Base-by-base conservation (phyloP, 805 yeast species). In the Kodamaea sagamina region DNA sequence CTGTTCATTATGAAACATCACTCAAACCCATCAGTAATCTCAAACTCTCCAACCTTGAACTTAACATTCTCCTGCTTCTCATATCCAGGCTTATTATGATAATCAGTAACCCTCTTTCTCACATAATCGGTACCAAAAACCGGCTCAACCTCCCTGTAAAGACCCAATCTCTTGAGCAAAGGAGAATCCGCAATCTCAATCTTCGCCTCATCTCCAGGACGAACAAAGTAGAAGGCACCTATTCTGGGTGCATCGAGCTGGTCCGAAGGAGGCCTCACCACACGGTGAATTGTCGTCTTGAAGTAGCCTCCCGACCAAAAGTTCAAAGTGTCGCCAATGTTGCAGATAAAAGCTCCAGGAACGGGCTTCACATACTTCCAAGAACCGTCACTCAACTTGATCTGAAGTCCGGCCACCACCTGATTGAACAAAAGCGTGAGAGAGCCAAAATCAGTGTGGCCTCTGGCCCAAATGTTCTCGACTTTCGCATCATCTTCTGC, bases 391-490 rank as follows among this genome's bases (percentile, higher is more conserved):
- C 49, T 40, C 15, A 55, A 42, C 42, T 57, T 60, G 31, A 64
- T 61, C 39, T 65, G 71, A 18, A 65, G 54, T 3, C 68, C 69
- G 2, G 66, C 66, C 4, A 65, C 69, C 4, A 60, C 59, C 47
- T 65, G 71, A 44, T 62, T 62, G 51, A 52, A 64, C 15, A 65
- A 49, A 15, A 65, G 53, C 4, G 71, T 64, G 36, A 65, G 52
- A n/a, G 62, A 57, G 3, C 69, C 71, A 43, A 64, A 61, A 44
- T 65, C 71, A 4, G 71, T 64, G 47, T 65, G 71, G 2, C 63
- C 69, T 29, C 67, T 43, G 1, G 65, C 55, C 67, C 69, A 65
- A 11, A 52, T 55, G 38, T 60, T 57, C 32, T 62, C 61, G 1
- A 64, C 61, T 32, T 55, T 49, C 2, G 53, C 57, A 35, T 65